Evolutionary conservation across 2,329 filamentous ascomycete genomes (phyloP), one percentile per base, ranked within the genome.

Genomic region (Fusarium redolens): DNA sequence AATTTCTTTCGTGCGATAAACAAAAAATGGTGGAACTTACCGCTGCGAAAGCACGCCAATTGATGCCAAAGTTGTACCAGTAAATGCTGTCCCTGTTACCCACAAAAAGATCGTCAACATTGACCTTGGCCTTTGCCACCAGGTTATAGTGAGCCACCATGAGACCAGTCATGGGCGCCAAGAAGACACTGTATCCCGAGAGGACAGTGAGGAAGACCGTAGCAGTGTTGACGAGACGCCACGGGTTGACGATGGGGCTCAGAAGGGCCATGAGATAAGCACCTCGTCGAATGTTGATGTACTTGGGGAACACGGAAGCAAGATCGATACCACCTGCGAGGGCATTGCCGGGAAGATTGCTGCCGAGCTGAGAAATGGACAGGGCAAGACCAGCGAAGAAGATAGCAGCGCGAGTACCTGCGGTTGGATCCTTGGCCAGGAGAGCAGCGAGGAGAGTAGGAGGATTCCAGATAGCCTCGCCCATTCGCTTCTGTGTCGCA

Each of bases 51-150:
- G 84, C 82, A 8, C 83, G 78, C 81, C 82, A 84, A 59, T 85
- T 85, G 15, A 82, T 37, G 5, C 83, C 83, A n/a, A 68, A 70
- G 8, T 69, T 81, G 63, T 82, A 85, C 83, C 83, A 84, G 69
- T 85, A 85, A 4, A 84, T 78, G 56, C 80, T 80, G 2, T 65
- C 60, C 5, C 69, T 55, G 41, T 80, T 72, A 9, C 77, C 79
- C 35, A 76, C 72, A 62, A 80, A 83, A 31, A 83, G 65, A 45
- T 82, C 80, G 25, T 82, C 79, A 2, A 83, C 72, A 35, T 82
- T 81, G 40, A 83, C 40, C 77, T 82, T 83, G 43, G 69, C 69
- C 56, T 74, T 79, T 15, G 78, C 75, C 35, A 83, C 78, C 8
- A 82, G 2, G 8, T 81, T 57, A 37, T 82, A 85, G 62, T 75